A percentile compares a stretch with the other conserved stretches of the same genome.
Conservation (phyloP, 192 early-diverging fungal genomes). For the Pilaira anomala region DNA sequence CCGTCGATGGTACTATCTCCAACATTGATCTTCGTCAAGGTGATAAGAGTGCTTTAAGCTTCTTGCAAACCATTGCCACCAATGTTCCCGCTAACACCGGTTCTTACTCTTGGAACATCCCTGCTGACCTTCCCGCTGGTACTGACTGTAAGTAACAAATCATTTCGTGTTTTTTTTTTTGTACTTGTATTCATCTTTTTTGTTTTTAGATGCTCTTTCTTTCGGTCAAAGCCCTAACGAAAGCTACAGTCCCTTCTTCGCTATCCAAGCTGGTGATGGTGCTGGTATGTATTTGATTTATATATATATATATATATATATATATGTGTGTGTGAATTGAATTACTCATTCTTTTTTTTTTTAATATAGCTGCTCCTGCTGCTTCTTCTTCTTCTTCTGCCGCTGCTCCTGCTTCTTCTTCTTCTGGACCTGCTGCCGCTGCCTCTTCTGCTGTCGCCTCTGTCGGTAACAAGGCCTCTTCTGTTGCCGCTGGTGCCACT, state of each 20-base stretch:
- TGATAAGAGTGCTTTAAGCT: conserved; percentile 24
- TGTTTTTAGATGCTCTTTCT: conserved; percentile 24
- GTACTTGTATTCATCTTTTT: neutral
- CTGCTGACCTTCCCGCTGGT: conserved; percentile 19
- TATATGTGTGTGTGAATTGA: neutral
- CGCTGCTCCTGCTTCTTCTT: neutral
- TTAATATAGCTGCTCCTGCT: neutral
- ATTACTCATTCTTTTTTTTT: neutral
- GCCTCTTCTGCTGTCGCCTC: neutral
- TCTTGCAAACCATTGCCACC: conserved; percentile 23
- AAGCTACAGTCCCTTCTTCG: conserved; percentile 20
- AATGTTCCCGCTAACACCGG: conserved; percentile 22
- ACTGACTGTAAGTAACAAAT: conserved; percentile 33
- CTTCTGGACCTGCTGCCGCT: neutral
- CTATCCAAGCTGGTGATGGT: conserved; percentile 18
- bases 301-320: neutral
- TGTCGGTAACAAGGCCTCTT: neutral
- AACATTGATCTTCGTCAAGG: conserved; percentile 27
- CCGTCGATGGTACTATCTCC: conserved; percentile 10
- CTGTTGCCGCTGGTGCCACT: neutral
- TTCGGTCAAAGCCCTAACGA: conserved; percentile 25
- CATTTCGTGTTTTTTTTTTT: neutral
- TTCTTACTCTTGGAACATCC: conserved; percentile 29
- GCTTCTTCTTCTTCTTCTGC: conserved; percentile 8
- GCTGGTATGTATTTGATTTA: conserved; percentile 4